Base-by-base conservation (phyloP, 2,329 filamentous ascomycete species). In the Trichoderma koningii region DNA sequence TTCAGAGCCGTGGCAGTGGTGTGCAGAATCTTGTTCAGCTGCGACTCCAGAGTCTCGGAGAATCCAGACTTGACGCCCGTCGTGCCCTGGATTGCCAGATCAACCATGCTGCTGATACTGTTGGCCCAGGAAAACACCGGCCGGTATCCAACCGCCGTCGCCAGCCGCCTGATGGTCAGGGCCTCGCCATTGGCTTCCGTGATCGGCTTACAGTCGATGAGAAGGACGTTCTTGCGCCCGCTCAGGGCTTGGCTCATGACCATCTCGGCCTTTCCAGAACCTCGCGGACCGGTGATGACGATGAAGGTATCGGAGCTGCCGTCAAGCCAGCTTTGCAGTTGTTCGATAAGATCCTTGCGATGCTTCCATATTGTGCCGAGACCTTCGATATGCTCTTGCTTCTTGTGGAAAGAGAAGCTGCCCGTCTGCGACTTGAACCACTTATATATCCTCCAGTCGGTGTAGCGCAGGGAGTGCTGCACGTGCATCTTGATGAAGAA, bases 71-170 rank as follows among this genome's bases (percentile, higher is more conserved):
- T 97, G 65, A 96, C 91, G 14, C 94, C 94, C 21, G 94, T 96
- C 14, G 95, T 95, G 70, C 93, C 91, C 75, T 97, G 94, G 1
- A 95, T 92, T 23, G 94, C 95, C 44, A 98, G 85, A 71, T 98
- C 95, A 68, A 97, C 83, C 78, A 97, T 86, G 74, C 93, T 96
- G 77, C 91, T 96, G 69, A 98, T 87, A 72, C 88, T 97, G 76
- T 98, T 97, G 78, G 96, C 90, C 91, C 93, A 98, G 0, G 92
- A 96, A 75, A 99, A 99, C 0, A 99, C 87, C 0, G 95, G 95
- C 9, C 91, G 84, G 74, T 97, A 98, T 9, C 95, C 94, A 55
- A 98, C 93, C 68, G 93, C 87, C 1, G 82, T 79, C 0, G 94
- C 95, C 6, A 95, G 88, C 47, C 89, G 88, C 66, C 87, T 87